Evolutionary conservation across 768 basidiomycete genomes (phyloP).

Genomic region (Kwoniella sp.): DNA sequence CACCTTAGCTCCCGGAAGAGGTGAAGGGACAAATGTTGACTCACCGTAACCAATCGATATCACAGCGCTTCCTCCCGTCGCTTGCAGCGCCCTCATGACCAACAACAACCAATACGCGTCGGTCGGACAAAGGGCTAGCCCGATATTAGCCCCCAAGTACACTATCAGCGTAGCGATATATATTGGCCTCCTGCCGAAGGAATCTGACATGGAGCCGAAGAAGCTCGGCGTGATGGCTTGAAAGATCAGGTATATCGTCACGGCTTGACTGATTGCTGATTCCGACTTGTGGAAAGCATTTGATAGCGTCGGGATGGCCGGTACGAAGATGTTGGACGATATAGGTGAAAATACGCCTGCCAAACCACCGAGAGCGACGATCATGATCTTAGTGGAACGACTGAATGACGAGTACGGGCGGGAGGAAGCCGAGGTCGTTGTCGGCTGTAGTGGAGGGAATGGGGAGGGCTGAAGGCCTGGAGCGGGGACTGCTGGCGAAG

Average conservation of each 20-base stretch:
- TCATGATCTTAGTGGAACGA: constrained; percentile 27
- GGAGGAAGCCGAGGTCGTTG: constrained; percentile 2
- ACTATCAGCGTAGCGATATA: constrained; percentile 66
- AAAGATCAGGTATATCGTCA: constrained; percentile 69
- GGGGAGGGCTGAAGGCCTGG: not conserved
- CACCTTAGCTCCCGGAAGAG: too few relatives aligned
- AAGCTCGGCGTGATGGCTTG: constrained; percentile 60
- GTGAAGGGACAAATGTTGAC: constrained; percentile 65
- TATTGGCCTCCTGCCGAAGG: constrained; percentile 49
- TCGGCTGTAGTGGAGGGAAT: constrained; percentile 11
- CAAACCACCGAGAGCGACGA: constrained; percentile 37
- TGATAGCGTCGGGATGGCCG: constrained; percentile 72
- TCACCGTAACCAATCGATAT: constrained; percentile 60
- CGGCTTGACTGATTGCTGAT: constrained; percentile 76
- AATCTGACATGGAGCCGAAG: constrained; percentile 69
- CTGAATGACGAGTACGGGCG: constrained; percentile 36
- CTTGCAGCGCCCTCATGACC: constrained; percentile 74
- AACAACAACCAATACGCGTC: constrained; percentile 76
- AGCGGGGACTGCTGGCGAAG: not conserved
- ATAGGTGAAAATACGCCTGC: constrained; percentile 60
- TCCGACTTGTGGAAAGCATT: constrained; percentile 66
- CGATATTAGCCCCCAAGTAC: constrained; percentile 69
- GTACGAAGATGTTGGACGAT: constrained; percentile 77
- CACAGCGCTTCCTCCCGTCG: constrained; percentile 19
- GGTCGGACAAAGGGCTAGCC: constrained; percentile 63